These are phyloP conservation scores for Crithidia brevicula DNA, from an alignment of 208 protist species.

Conservation along the genomic window DNA sequence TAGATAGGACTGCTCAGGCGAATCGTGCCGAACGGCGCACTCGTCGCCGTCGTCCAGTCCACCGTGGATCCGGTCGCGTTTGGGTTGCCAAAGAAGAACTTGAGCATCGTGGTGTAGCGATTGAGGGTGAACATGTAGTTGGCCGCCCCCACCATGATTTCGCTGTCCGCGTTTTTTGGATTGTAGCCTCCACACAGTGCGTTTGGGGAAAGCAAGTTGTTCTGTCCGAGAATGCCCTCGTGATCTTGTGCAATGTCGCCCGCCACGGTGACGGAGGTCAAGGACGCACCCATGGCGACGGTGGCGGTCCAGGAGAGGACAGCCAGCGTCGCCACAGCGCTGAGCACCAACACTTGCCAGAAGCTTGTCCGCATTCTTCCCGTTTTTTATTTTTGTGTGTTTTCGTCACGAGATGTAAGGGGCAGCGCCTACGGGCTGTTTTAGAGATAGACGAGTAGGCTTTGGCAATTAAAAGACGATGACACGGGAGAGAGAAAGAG, in stretches of 20 bases:
- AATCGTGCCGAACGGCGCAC: conserved; percentile 3
- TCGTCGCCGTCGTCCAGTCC: conserved; percentile 13
- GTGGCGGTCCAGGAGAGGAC: neutral
- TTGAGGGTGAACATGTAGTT: conserved; percentile 49
- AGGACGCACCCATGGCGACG: neutral
- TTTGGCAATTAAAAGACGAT: too few relatives aligned
- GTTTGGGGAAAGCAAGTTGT: conserved; percentile 35
- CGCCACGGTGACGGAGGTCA: conserved; percentile 35
- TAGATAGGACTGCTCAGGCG: conserved; percentile 5
- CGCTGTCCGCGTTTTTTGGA: conserved; percentile 20
- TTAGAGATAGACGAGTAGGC: too few relatives aligned
- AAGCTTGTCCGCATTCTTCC: neutral
- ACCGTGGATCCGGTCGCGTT: conserved; percentile 2
- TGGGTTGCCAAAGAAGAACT: conserved; percentile 34
- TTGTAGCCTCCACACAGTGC: conserved; percentile 46
- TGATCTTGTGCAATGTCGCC: conserved; percentile 12
- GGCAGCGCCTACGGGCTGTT: too few relatives aligned
- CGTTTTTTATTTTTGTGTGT: neutral
- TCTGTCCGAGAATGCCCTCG: conserved; percentile 41
- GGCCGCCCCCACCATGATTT: conserved; percentile 41
- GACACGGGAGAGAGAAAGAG: conserved; percentile 7
- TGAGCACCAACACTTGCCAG: neutral
- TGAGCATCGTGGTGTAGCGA: conserved; percentile 34
- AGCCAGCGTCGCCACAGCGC: neutral
- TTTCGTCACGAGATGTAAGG: too few relatives aligned